A percentile compares a stretch with the other conserved stretches of the same genome.
phyloP scores from a whole-genome alignment of 208 protist species.

The Leishmania major region DNA sequence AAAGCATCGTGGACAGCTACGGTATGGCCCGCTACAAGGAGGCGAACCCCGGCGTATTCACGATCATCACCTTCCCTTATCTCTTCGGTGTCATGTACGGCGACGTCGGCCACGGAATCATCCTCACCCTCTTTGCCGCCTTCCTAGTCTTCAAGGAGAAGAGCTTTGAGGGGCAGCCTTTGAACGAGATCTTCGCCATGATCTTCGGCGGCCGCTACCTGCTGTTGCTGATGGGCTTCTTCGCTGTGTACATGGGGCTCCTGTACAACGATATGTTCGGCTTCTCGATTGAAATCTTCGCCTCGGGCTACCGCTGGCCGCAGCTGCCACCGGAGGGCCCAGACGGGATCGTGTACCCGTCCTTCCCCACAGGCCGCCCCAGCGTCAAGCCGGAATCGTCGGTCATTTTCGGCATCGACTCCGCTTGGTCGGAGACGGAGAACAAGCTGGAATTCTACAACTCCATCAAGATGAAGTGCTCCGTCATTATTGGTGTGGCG shows the following conservation, averaged over 20 bases:
- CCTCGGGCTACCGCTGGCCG: conserved; percentile 70
- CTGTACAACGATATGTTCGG: conserved; percentile 98
- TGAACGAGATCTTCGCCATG: conserved; percentile 93
- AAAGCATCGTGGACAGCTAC: conserved; percentile 98
- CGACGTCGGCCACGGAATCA: conserved; percentile 98
- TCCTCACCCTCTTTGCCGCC: conserved; percentile 85
- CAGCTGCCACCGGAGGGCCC: conserved; percentile 72
- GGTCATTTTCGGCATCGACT: conserved; percentile 82
- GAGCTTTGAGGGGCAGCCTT: conserved; percentile 79
- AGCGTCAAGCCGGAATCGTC: conserved; percentile 50
- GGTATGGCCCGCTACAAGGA: conserved; percentile 95
- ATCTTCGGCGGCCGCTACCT: conserved; percentile 93
- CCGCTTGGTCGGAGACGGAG: conserved; percentile 89
- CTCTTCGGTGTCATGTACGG: conserved; percentile 99
- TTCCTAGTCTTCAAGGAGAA: conserved; percentile 89
- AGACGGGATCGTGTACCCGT: conserved; percentile 44
- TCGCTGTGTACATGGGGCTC: conserved; percentile 96
- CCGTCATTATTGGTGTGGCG: conserved; percentile 95
- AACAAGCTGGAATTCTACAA: conserved; percentile 98
- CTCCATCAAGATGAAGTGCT: conserved; percentile 99
- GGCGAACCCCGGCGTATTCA: conserved; percentile 95
- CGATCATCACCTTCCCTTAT: conserved; percentile 99
- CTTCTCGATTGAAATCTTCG: conserved; percentile 88
- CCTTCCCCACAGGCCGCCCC: conserved; percentile 40
- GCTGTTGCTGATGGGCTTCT: conserved; percentile 96